Evolutionary conservation across 345 rosid genomes (phyloP).

Genomic region (Lumnitzera littorea): DNA sequence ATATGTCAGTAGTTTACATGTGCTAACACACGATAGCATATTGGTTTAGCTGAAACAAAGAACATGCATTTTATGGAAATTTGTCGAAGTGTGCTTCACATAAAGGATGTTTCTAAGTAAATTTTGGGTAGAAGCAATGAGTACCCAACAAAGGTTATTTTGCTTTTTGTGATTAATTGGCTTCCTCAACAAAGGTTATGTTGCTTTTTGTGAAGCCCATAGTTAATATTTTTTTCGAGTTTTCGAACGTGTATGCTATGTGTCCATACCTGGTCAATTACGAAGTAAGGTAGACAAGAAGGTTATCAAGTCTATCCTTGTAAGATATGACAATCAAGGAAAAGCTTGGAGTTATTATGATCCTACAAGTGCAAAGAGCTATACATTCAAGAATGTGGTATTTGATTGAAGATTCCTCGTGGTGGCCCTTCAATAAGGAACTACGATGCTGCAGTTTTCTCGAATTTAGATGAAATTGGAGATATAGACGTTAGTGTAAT

Average conservation of each 20-base stretch:
- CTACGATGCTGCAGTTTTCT: not conserved
- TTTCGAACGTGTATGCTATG: not conserved
- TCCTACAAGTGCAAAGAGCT: not conserved
- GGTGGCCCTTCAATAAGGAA: not conserved
- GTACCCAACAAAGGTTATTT: not conserved
- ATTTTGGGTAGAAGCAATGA: not conserved
- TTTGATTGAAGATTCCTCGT: not conserved
- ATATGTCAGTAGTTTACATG: not conserved
- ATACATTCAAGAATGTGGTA: not conserved
- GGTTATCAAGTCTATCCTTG: not conserved
- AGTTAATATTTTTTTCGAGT: not conserved
- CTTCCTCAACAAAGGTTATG: not conserved
- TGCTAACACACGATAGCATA: not conserved
- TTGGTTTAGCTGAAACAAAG: not conserved
- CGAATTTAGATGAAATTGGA: not conserved
- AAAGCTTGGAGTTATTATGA: not conserved
- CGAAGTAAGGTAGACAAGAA: not conserved
- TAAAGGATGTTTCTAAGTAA: not conserved
- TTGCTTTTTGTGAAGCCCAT: not conserved
- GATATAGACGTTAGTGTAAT: too few species aligned
- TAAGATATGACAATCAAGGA: not conserved
- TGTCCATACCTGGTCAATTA: not conserved
- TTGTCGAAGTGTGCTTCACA: not conserved
- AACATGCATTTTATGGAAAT: not conserved
- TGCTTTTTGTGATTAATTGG: too few species aligned